Evolutionary conservation across 2,329 filamentous ascomycete genomes (phyloP), one percentile per base, ranked within the genome.

Genomic region (Fusarium protoensiforme): DNA sequence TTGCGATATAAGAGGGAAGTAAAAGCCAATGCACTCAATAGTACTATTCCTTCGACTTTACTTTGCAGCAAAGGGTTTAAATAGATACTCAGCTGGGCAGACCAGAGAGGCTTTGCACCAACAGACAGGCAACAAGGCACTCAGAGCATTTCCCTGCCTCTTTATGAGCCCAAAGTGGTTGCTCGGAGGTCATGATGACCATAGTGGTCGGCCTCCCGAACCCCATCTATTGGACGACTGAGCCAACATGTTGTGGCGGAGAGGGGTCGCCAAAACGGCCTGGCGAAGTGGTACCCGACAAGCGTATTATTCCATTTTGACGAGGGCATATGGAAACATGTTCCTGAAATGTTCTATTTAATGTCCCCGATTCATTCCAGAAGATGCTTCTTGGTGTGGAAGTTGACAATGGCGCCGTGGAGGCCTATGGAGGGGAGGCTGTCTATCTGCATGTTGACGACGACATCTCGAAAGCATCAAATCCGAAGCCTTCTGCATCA

Each of bases 61-160:
- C 10, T 31, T 31, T n/a, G 27, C 27, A 51, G 18, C 46, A 51
- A 51, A 27, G 43, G 43, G 43, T 31, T 31, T 51, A 51, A 29
- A 39, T 63, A 67, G 38, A 58, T 54, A 14, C 13, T 43, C 14
- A 22, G 18, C 8, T 43, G 27, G 36, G 36, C 24, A 39, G n/a
- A 51, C 18, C 6, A 8, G 24, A 33, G 39, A 71, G 59, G 29
- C 11, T 31, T 18, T 22, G n/a, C 2, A 36, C 20, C 31, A 14
- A 18, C 24, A 46, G 35, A 16, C 31, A 61, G 68, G 36, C 56
- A 65, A 16, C 48, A 61, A 72, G 56, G 48, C 39, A 59, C 6
- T 61, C 13, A 4, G 4, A 6, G 9, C 3, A 14, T 6, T 5
- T 29, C 9, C 0, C 22, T 9, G 7, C 29, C 39, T 35, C 11